Percentiles rank a stretch among this genome's conserved stretches.
Conservation (phyloP, 305 asterid genomes). For the Striga hermonthica region DNA sequence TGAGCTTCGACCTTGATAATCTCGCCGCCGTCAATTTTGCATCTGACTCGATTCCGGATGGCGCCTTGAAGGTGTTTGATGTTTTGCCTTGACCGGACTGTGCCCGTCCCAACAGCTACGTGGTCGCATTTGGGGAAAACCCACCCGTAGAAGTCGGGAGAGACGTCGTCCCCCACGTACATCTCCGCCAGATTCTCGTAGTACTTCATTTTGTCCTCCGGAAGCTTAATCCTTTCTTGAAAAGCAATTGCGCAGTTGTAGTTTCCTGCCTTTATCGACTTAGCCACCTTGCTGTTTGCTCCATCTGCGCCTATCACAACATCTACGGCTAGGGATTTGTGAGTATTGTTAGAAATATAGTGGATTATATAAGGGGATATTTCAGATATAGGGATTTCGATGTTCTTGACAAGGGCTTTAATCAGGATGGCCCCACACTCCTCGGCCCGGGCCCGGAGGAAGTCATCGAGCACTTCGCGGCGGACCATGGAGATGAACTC, state of each 20-base stretch:
- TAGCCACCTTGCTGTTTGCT: slow-evolving; percentile 76
- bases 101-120: slow-evolving; percentile 84
- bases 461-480: slow-evolving; percentile 83
- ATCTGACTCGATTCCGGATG: slow-evolving; percentile 42
- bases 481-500: slow-evolving; percentile 92
- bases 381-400: slow-evolving; percentile 47
- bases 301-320: slow-evolving; percentile 80
- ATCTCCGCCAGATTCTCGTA: slow-evolving; percentile 75
- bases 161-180: slow-evolving; percentile 75
- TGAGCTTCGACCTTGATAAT: slow-evolving; percentile 71
- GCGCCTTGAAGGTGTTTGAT: slow-evolving; percentile 57
- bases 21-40: slow-evolving; percentile 55
- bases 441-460: slow-evolving; percentile 69
- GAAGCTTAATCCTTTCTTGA: slow-evolving; percentile 63
- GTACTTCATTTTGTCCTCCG: slow-evolving; percentile 65
- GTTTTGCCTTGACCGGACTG: slow-evolving; percentile 45
- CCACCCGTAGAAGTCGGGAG: slow-evolving; percentile 85
- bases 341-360: slow-evolving; percentile 43
- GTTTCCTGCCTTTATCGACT: slow-evolving; percentile 64
- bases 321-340: slow-evolving; percentile 53
- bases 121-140: slow-evolving; percentile 85
- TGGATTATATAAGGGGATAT: slow-evolving; percentile 57
- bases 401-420: slow-evolving; percentile 59
- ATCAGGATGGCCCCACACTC: slow-evolving; percentile 58
- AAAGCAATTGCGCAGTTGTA: slow-evolving; percentile 73